Conservation (phyloP, 805 yeast species). For the Komagataella phaffii region DNA sequence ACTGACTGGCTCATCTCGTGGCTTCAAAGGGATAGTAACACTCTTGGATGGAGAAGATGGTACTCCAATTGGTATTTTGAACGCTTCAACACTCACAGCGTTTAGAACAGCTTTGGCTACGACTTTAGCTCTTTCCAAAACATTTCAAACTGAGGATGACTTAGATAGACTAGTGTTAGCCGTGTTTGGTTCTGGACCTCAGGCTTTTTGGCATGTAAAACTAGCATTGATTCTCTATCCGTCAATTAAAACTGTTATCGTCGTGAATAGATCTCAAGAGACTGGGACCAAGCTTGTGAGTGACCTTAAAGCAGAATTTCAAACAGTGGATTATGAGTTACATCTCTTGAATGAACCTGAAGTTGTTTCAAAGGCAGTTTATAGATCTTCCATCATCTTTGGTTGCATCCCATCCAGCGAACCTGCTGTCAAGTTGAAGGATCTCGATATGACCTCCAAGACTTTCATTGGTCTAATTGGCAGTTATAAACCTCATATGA, state of each 20-base stretch:
- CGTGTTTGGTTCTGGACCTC: slow-evolving; percentile 51
- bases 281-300: slow-evolving; percentile 23
- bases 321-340: slow-evolving; percentile 12
- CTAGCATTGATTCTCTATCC: slow-evolving; percentile 27
- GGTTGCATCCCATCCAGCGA: slow-evolving; percentile 48
- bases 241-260: slow-evolving; percentile 24
- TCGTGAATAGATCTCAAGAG: slow-evolving; percentile 28
- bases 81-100: slow-evolving; percentile 48
- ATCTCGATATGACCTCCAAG: slow-evolving; percentile 4
- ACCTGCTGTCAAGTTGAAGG: slow-evolving; percentile 23
- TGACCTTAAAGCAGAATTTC: slow-evolving; percentile 15
- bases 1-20: slow-evolving; percentile 40
- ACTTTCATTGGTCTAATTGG: slow-evolving; percentile 48
- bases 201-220: slow-evolving; percentile 51
- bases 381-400: slow-evolving; percentile 32
- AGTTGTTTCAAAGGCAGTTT: slow-evolving; percentile 13
- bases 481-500: slow-evolving; percentile 55
- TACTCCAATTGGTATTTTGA: slow-evolving; percentile 34
- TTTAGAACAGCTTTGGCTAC: slow-evolving; percentile 54
- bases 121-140: slow-evolving; percentile 28
- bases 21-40: slow-evolving; percentile 45
- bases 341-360: slow-evolving; percentile 6
- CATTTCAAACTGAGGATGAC: slow-evolving; percentile 12
- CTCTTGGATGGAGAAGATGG: slow-evolving; percentile 40
- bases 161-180: slow-evolving; percentile 12